Base-by-base conservation (phyloP, 768 basidiomycete genomes). In the Tulasnella sp. region DNA sequence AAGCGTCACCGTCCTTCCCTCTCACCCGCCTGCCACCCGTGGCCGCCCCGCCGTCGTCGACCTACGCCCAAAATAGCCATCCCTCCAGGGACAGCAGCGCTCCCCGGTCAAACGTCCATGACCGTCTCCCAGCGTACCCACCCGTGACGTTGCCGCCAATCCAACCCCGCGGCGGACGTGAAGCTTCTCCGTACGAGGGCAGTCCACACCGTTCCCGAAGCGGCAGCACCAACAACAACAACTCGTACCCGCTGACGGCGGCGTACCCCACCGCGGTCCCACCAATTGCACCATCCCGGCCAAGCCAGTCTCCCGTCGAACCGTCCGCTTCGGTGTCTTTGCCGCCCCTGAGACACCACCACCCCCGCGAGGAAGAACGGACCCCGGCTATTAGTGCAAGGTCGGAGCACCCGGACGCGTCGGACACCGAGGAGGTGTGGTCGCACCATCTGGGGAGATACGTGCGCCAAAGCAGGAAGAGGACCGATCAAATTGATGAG, bases 371-470 rank as follows among this genome's bases (percentile, higher is more conserved):
- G 34, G 74, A 75, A 8, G 74, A 42, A 1, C 31, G 22, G 3
- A 6, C 24, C 5, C 16, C 40, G 16, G 74, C 74, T 11, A 6
- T 37, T 11, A 28, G 41, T 24, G 24, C 24, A 54, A 6, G 54
- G 54, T n/a, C 22, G 54, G 54, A 54, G 8, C 41, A 75, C 28
- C 74, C 74, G 20, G 64, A 69, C 64, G 31, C 64, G 64, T 75
- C 74, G 41, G 74, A 75, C 46, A 42, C 74, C 31, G 74, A 75
- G 40, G 74, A 75, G 46, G 74, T 75, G 8, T 75, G 74, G 74
- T 75, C 74, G 2, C 22, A 24, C 40, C 41, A 75, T 24, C 40
- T 42, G n/a, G 74, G 74, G 11, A 44, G 74, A 24, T 44, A 75
- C 28, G 41, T 75, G 4, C 74, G 41, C 3, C 74, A 40, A 24